Percentiles rank a stretch among this genome's conserved stretches.
Conservation (phyloP, 2,329 filamentous ascomycete genomes). For the Cladosporium sp. region DNA sequence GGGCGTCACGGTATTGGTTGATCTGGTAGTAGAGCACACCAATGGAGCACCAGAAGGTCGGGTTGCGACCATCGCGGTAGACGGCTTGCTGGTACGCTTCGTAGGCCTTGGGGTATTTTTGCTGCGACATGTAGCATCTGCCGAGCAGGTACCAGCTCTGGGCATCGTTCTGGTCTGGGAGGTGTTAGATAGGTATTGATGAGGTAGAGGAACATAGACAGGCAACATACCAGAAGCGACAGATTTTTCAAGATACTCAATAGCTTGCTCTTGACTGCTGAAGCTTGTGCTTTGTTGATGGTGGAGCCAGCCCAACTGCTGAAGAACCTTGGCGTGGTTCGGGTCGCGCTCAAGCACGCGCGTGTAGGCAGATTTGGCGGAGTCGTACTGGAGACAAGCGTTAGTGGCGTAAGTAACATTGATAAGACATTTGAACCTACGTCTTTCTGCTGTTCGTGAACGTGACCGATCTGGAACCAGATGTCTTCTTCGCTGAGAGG, state of each 20-base stretch:
- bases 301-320: constrained; percentile 96
- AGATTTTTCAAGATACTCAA: constrained; percentile 96
- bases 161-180: constrained; percentile 80
- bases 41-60: constrained; percentile 99
- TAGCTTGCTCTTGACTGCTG: constrained; percentile 89
- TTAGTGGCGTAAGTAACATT: constrained; percentile 24
- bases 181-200: constrained; percentile 21
- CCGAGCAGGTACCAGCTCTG: constrained; percentile 99
- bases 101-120: constrained; percentile 98
- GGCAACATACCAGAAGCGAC: constrained; percentile 73
- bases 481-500: constrained; percentile 97
- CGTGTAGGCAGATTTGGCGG: constrained; percentile 86
- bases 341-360: constrained; percentile 92
- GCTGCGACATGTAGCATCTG: constrained; percentile 98
- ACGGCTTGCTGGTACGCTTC: constrained; percentile 98
- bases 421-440: constrained; percentile 53
- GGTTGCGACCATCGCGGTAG: constrained; percentile 94
- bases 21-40: constrained; percentile 99
- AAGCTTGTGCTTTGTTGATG: constrained; percentile 94
- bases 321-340: constrained; percentile 94
- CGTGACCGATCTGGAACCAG: constrained; percentile 99
- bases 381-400: constrained; percentile 66
- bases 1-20: constrained; percentile 96
- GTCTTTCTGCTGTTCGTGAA: constrained; percentile 98
- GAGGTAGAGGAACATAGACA: not conserved